Evolutionary conservation across 805 yeast species (phyloP).

Genomic region (Saturnispora diversa): DNA sequence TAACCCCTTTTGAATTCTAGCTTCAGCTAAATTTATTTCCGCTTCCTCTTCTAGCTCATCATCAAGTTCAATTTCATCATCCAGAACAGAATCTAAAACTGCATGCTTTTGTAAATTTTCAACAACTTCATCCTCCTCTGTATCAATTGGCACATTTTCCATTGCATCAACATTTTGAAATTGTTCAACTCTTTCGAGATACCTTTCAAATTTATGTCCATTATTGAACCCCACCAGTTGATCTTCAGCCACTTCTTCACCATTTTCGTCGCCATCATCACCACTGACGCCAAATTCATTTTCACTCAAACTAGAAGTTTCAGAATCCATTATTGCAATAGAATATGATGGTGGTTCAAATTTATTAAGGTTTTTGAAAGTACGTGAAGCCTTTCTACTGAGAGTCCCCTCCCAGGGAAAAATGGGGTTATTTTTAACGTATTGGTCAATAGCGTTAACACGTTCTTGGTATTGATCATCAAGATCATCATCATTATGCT

Average conservation of each 20-base stretch:
- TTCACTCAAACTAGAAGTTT: constrained; percentile 1
- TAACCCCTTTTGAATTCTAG: constrained; percentile 3
- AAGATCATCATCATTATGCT: not conserved
- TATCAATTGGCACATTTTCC: constrained; percentile 1
- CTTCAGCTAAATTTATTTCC: not conserved
- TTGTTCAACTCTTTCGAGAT: constrained; percentile 15
- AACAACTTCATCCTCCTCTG: constrained; percentile 4
- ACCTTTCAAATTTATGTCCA: constrained; percentile 17
- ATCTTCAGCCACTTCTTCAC: not conserved
- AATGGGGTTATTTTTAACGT: constrained; percentile 26
- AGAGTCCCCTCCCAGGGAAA: constrained; percentile 31
- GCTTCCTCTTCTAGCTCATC: not conserved
- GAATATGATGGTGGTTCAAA: constrained; percentile 16
- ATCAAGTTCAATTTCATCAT: constrained; percentile 5
- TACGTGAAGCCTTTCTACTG: constrained; percentile 14
- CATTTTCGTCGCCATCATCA: not conserved
- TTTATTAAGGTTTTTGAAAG: constrained; percentile 15
- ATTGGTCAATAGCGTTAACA: constrained; percentile 15
- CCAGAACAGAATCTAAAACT: not conserved
- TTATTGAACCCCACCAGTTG: constrained; percentile 19
- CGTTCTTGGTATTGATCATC: not conserved
- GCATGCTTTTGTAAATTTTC: constrained; percentile 1
- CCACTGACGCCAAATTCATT: constrained; percentile 1
- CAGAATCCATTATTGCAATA: constrained; percentile 12
- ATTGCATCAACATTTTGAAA: not conserved